Conservation (phyloP, 1,139 yeast genomes). For the Citeromyces hawaiiensis region DNA sequence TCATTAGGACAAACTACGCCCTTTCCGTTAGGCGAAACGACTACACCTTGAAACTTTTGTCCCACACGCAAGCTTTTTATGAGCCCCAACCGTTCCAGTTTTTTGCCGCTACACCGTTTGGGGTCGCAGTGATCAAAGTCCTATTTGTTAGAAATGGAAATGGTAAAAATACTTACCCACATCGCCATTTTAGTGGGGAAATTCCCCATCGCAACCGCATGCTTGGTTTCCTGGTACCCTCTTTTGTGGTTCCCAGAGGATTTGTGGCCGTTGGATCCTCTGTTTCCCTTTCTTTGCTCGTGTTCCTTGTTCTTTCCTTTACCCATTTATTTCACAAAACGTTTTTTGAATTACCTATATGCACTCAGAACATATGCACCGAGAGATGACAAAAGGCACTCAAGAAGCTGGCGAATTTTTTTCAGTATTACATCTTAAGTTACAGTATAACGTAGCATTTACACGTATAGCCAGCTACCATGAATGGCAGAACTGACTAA, state of each 20-base stretch:
- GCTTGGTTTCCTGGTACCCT: conserved; percentile 31
- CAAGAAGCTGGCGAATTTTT: too few relatives aligned
- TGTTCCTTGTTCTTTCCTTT: conserved; percentile 52
- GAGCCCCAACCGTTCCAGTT: conserved; percentile 76
- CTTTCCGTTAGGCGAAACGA: conserved; percentile 89
- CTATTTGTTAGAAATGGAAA: conserved; percentile 3
- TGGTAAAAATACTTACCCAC: conserved; percentile 37
- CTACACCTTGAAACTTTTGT: conserved; percentile 81
- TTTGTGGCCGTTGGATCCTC: conserved; percentile 46
- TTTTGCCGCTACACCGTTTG: conserved; percentile 92
- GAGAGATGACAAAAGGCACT: too few relatives aligned
- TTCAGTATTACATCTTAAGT: too few relatives aligned
- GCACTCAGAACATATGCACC: neutral
- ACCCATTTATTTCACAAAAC: conserved; percentile 28
- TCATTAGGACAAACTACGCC: conserved; percentile 89
- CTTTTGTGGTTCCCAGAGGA: conserved; percentile 39
- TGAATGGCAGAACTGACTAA: too few relatives aligned
- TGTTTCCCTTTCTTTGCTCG: conserved; percentile 23
- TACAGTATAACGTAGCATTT: too few relatives aligned
- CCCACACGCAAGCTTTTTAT: conserved; percentile 74
- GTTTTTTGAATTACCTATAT: too few relatives aligned
- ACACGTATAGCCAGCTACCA: too few relatives aligned
- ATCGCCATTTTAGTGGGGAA: conserved; percentile 68
- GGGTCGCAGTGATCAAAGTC: conserved; percentile 98
- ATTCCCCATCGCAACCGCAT: conserved; percentile 14